Percentiles rank a stretch among this genome's conserved stretches.
Conservation (phyloP, 78 protist species). For the Kipferlia bialata region DNA sequence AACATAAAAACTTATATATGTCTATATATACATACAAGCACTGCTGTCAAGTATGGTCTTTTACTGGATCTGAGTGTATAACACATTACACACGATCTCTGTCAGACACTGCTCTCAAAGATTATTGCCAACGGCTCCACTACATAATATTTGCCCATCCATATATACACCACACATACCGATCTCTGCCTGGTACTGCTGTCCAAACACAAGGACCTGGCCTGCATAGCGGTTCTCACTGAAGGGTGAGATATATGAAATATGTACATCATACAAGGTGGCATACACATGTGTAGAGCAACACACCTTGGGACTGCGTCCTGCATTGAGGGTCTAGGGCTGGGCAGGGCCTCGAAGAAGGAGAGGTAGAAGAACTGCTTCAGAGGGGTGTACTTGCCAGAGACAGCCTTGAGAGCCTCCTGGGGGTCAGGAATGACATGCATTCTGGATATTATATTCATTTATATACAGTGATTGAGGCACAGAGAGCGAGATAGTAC, state of each 20-base stretch:
- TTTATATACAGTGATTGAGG: background rate
- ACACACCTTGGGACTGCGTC: background rate
- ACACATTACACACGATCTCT: too few species aligned
- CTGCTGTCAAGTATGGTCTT: too few species aligned
- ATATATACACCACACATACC: too few species aligned
- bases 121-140: too few species aligned
- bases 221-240: conserved; percentile 70
- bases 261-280: background rate
- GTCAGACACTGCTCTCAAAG: too few species aligned
- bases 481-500: background rate
- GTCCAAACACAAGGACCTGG: conserved; percentile 72
- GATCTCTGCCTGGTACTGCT: conserved; percentile 13
- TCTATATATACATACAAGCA: too few species aligned
- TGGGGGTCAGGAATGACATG: conserved; percentile 29
- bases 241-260: conserved; percentile 16
- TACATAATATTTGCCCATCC: too few species aligned
- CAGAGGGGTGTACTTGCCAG: conserved; percentile 83
- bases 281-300: background rate
- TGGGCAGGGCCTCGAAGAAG: conserved; percentile 58
- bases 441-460: background rate
- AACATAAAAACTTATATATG: too few species aligned
- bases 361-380: conserved; percentile 68
- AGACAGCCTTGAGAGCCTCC: conserved; percentile 80
- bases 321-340: background rate
- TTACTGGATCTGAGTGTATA: too few species aligned